Conservation (phyloP, 352 stramenopile genomes). For the Globisporangium middletonii region DNA sequence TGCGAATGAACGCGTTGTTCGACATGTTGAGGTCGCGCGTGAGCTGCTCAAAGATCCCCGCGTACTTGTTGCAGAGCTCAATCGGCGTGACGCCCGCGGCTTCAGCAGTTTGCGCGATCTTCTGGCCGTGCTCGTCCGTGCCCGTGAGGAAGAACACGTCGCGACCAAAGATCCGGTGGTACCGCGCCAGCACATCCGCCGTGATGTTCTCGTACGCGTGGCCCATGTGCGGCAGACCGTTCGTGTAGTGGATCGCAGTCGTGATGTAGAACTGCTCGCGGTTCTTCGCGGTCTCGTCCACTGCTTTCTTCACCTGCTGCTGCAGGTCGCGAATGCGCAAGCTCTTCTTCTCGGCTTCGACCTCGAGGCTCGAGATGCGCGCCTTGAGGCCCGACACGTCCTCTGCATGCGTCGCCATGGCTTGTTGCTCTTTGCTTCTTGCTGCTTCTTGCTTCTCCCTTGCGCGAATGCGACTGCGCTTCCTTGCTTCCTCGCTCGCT, state of each 20-base stretch:
- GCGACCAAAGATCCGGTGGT: constrained; percentile 86
- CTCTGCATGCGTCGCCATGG: constrained; percentile 16
- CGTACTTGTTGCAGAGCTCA: constrained; percentile 96
- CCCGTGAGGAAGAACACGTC: constrained; percentile 85
- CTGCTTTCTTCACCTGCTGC: constrained; percentile 36
- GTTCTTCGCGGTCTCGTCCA: constrained; percentile 32
- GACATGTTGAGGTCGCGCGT: constrained; percentile 84
- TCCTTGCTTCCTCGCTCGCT: background rate
- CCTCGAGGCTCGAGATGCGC: constrained; percentile 40
- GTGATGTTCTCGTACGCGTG: constrained; percentile 98
- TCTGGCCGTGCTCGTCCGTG: constrained; percentile 99
- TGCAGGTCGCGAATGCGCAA: constrained; percentile 28
- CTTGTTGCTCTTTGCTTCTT: background rate
- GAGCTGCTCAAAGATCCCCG: constrained; percentile 82
- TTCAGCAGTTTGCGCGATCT: constrained; percentile 97
- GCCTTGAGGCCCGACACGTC: constrained; percentile 21
- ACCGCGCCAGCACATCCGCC: constrained; percentile 95
- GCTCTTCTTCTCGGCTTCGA: constrained; percentile 23
- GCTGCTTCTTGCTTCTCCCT: background rate
- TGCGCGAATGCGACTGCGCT: background rate
- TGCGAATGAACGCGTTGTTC: constrained; percentile 93
- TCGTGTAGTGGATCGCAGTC: constrained; percentile 99
- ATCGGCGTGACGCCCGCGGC: constrained; percentile 88
- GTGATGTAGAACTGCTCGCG: constrained; percentile 94
- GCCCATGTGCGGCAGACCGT: constrained; percentile 95